Conservation (phyloP, 139 green algal species). For the Asterochloris erici region DNA sequence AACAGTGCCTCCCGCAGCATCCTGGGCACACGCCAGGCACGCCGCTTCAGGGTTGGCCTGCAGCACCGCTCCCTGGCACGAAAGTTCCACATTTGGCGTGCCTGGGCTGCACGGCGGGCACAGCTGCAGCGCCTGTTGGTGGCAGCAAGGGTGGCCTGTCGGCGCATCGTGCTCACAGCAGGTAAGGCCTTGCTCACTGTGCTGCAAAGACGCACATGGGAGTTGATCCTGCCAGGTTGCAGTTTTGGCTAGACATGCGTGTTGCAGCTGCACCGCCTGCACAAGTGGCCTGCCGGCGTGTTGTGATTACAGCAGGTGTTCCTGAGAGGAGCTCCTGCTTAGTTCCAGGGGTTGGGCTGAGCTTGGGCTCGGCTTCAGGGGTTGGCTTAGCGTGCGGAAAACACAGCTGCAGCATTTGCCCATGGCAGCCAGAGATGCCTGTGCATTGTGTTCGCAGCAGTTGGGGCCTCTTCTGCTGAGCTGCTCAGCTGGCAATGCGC, state of each 20-base stretch:
- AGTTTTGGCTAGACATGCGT: not conserved
- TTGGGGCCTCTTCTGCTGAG: too few species aligned
- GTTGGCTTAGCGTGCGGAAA: too few species aligned
- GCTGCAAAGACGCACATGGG: not conserved
- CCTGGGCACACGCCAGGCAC: not conserved
- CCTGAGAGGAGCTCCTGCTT: not conserved
- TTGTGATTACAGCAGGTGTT: not conserved
- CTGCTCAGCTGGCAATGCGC: too few species aligned
- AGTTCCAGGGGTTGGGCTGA: not conserved
- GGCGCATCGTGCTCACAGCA: not conserved
- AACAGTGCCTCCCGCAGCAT: not conserved
- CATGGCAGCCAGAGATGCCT: too few species aligned
- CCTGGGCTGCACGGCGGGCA: slow-evolving; percentile 1
- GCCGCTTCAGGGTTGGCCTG: slow-evolving; percentile 1
- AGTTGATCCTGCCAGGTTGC: not conserved
- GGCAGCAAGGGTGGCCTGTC: not conserved
- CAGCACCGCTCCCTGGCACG: not conserved
- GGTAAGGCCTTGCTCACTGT: not conserved
- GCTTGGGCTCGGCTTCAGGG: too few species aligned
- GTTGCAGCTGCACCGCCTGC: not conserved
- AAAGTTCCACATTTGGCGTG: slow-evolving; percentile 4
- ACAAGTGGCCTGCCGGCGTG: not conserved
- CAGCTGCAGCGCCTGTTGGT: not conserved
- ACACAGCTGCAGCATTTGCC: too few species aligned
- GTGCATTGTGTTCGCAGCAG: too few species aligned